phyloP scores from a whole-genome alignment of 2,329 filamentous ascomycete species.

The Alternaria triticina region DNA sequence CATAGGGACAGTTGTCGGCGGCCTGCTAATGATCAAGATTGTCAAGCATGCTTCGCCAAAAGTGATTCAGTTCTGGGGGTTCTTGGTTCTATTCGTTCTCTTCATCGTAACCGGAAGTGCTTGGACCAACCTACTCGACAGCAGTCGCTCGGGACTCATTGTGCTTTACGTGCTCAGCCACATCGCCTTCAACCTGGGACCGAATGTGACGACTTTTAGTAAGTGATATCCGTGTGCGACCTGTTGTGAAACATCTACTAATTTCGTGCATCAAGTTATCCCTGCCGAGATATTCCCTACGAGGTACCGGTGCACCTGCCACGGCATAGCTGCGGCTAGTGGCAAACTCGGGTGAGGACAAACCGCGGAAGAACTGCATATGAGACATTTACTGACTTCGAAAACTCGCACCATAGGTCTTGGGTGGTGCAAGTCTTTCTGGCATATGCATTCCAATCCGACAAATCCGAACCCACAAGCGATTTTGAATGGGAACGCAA shows the following conservation, averaged over 20 bases:
- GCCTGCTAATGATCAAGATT: constrained; percentile 41
- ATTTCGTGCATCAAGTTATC: constrained; percentile 40
- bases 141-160: constrained; percentile 32
- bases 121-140: constrained; percentile 37
- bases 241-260: not conserved
- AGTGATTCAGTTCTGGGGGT: constrained; percentile 44
- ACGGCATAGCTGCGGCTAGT: constrained; percentile 60
- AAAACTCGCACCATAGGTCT: constrained; percentile 30
- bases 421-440: constrained; percentile 53
- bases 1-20: constrained; percentile 39
- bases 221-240: not conserved
- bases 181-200: constrained; percentile 46
- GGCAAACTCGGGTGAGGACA: constrained; percentile 57
- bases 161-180: constrained; percentile 43
- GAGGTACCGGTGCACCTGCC: constrained; percentile 60
- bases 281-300: constrained; percentile 65
- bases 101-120: constrained; percentile 44
- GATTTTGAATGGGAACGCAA: constrained; percentile 31
- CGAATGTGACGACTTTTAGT: constrained; percentile 46
- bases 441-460: constrained; percentile 35
- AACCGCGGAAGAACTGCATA: not conserved
- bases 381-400: not conserved
- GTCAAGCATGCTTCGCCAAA: constrained; percentile 44
- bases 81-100: constrained; percentile 37
- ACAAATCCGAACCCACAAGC: constrained; percentile 1